phyloP scores from a whole-genome alignment of 805 yeast genomes.

The Yarrowia phangngaensis region DNA sequence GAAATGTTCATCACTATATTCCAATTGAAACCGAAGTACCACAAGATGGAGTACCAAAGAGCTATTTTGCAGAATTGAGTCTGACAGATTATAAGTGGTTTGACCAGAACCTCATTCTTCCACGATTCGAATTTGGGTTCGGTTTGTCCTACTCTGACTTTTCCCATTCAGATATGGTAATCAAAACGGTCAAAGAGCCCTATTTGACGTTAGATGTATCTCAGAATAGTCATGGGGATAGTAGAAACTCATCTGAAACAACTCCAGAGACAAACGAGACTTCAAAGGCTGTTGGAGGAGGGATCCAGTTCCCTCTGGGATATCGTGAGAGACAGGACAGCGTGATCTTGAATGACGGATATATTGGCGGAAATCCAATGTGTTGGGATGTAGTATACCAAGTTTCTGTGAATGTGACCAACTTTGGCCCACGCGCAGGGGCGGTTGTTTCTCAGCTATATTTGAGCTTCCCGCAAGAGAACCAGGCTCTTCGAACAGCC shows the following conservation, averaged over 20 bases:
- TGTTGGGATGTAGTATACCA: constrained; percentile 53
- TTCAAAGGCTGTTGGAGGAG: background rate
- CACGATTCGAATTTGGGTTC: constrained; percentile 59
- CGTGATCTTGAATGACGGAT: constrained; percentile 51
- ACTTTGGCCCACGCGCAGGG: constrained; percentile 48
- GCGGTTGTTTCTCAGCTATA: constrained; percentile 53
- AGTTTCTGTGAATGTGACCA: constrained; percentile 47
- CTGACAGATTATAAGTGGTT: constrained; percentile 56
- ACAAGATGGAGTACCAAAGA: constrained; percentile 41
- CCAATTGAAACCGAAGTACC: constrained; percentile 45
- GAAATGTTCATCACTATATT: constrained; percentile 47
- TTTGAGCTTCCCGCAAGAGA: constrained; percentile 45
- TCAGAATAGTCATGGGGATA: constrained; percentile 4
- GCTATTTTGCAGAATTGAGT: constrained; percentile 43
- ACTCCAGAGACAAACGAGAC: constrained; percentile 44
- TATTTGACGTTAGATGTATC: constrained; percentile 41
- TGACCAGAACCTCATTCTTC: constrained; percentile 53
- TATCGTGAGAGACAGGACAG: constrained; percentile 38
- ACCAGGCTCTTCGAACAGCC: constrained; percentile 47
- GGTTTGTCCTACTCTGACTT: constrained; percentile 55
- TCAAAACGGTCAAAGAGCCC: constrained; percentile 30
- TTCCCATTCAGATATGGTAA: constrained; percentile 41
- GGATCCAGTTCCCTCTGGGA: constrained; percentile 18
- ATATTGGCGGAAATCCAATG: constrained; percentile 55
- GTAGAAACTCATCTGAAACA: background rate